Conservation (phyloP, 805 yeast genomes). For the Yarrowia sp. region DNA sequence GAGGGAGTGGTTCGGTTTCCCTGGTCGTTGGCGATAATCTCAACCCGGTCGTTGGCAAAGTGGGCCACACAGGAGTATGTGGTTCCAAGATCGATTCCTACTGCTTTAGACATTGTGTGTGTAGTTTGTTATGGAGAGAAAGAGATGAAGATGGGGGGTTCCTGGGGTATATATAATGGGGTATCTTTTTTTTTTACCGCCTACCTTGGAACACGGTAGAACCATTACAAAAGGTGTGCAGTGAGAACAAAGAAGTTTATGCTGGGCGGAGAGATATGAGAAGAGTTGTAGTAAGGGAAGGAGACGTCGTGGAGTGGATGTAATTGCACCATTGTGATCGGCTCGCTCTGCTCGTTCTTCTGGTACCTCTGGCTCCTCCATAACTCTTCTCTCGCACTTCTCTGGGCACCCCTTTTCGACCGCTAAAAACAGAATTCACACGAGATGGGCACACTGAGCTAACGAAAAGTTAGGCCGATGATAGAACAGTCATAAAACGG, state of each 20-base stretch:
- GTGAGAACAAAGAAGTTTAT: background rate
- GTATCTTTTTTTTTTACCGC: background rate
- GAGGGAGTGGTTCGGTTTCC: conserved; percentile 99
- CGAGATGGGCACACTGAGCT: conserved; percentile 9
- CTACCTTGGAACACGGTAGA: conserved; percentile 21
- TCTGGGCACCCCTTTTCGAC: too few species aligned
- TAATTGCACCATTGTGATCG: too few species aligned
- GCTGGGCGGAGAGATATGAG: too few species aligned
- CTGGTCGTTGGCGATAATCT: conserved; percentile 95
- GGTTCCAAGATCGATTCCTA: conserved; percentile 94
- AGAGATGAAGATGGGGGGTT: background rate
- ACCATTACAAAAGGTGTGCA: background rate
- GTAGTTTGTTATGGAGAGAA: background rate
- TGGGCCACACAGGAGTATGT: conserved; percentile 98
- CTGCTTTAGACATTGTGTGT: conserved; percentile 57
- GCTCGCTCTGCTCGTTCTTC: too few species aligned
- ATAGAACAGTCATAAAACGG: background rate
- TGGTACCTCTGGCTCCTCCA: background rate
- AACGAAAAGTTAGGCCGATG: background rate
- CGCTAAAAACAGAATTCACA: background rate
- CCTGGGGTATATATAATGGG: conserved; percentile 7
- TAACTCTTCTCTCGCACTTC: background rate
- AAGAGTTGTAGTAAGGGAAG: too few species aligned
- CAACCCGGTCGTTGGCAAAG: conserved; percentile 84
- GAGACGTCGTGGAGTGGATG: too few species aligned